A percentile compares a stretch with the other conserved stretches of the same genome.
These are phyloP conservation scores for Phanerochaete carnosa DNA, from an alignment of 768 basidiomycete species.

Conservation along the genomic window DNA sequence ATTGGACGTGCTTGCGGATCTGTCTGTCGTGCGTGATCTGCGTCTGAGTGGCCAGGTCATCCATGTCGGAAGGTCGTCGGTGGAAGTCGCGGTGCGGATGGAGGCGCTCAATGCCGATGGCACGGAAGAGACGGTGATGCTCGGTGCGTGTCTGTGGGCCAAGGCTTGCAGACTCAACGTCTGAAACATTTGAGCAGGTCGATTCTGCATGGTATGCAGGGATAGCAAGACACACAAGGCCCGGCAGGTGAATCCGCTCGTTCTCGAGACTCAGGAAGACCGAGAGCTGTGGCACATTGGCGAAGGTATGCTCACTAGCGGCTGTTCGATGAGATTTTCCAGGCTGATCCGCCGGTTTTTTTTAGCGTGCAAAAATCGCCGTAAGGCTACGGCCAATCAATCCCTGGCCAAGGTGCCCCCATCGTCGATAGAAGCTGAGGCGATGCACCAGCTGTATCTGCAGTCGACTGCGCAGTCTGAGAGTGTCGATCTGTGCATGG, in stretches of 20 bases:
- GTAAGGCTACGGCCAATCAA: constrained; percentile 49
- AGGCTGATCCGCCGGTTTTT: not conserved
- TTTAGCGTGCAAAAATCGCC: constrained; percentile 58
- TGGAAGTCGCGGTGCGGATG: constrained; percentile 88
- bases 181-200: constrained; percentile 41
- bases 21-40: constrained; percentile 62
- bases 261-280: constrained; percentile 61
- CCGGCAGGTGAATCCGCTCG: constrained; percentile 58
- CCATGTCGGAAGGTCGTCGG: constrained; percentile 70
- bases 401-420: constrained; percentile 76
- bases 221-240: constrained; percentile 66
- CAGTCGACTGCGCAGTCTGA: constrained; percentile 45
- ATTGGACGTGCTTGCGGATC: constrained; percentile 61
- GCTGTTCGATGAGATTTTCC: constrained; percentile 7
- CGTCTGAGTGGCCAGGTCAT: constrained; percentile 82
- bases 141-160: constrained; percentile 43
- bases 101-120: constrained; percentile 50
- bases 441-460: constrained; percentile 68
- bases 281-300: constrained; percentile 59
- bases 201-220: constrained; percentile 87
- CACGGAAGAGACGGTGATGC: constrained; percentile 57
- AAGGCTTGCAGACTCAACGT: not conserved
- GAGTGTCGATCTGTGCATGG: constrained; percentile 10
- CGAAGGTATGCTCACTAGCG: constrained; percentile 42
- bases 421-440: constrained; percentile 61